phyloP scores from a whole-genome alignment of 164 flowering plant genomes.

The Tinospora cordifolia region DNA sequence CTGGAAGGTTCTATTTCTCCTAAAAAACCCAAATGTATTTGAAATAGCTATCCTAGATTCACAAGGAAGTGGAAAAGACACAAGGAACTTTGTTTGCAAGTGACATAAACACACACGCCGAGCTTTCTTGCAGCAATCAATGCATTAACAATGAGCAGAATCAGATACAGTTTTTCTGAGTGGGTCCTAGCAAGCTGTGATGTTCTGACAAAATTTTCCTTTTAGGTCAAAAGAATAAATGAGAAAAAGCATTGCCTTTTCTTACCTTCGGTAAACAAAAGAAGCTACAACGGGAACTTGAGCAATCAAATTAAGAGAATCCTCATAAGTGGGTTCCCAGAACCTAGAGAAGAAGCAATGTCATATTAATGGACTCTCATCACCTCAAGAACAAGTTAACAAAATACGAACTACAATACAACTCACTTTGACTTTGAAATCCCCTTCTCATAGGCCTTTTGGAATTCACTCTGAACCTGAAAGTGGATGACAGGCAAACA shows the following conservation, averaged over 20 bases:
- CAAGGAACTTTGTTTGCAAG: too few relatives aligned
- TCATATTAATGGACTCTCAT: slow-evolving; percentile 1
- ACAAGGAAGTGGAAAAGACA: too few relatives aligned
- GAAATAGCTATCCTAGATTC: too few relatives aligned
- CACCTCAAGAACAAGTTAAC: neutral
- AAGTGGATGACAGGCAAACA: slow-evolving; percentile 11
- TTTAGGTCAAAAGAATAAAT: neutral
- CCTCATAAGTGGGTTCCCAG: slow-evolving; percentile 97
- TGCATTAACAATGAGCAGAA: too few relatives aligned
- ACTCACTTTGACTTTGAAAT: slow-evolving; percentile 75
- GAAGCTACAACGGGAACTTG: slow-evolving; percentile 81
- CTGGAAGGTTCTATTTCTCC: too few relatives aligned
- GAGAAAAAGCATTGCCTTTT: slow-evolving; percentile 4
- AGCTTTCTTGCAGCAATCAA: too few relatives aligned
- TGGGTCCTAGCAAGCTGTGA: neutral
- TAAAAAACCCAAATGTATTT: too few relatives aligned
- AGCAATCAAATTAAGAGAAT: slow-evolving; percentile 84
- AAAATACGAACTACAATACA: neutral
- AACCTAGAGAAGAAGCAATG: slow-evolving; percentile 37
- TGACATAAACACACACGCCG: too few relatives aligned
- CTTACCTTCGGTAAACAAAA: slow-evolving; percentile 84
- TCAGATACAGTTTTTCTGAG: neutral
- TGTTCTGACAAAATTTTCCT: neutral
- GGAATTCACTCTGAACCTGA: slow-evolving; percentile 95
- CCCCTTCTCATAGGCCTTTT: slow-evolving; percentile 94